Evolutionary conservation across 768 basidiomycete species (phyloP), one percentile per base, ranked within the genome.

Genomic region (Tulasnella sp.): DNA sequence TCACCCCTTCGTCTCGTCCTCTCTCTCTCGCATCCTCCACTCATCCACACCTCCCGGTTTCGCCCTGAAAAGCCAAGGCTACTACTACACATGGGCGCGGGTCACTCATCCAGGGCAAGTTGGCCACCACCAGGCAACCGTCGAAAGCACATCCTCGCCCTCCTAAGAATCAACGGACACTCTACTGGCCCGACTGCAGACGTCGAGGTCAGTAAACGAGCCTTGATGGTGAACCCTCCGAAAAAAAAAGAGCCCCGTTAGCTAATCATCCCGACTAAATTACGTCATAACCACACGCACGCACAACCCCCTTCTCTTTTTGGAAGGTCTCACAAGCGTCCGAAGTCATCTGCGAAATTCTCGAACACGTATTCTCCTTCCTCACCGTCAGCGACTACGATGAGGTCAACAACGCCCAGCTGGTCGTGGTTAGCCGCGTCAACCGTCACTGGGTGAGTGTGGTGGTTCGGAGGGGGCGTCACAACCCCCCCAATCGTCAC

Each of bases 371-470:
- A 36, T 73, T 79, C 12, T 38, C 39, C 24, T 44, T 72, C 39
- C 78, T 79, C 38, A 38, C 71, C 40, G 71, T 24, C 21, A 58
- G 78, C 36, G 39, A 52, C 21, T 27, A n/a, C 42, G 68, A 48
- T 68, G 76, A 40, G 6, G 52, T 42, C 27, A 46, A 74, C 42
- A 58, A 36, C 34, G 36, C 38, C 3, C 36, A 58, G 52, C 18
- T 79, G 27, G 71, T 58, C 42, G 46, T 74, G 71, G 71, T 52
- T 14, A 75, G 71, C 21, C 36, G 46, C 5, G 78, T 79, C 8
- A 79, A 79, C 31, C 78, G 78, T 34, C 78, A 79, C 71, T 79
- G 78, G 78, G 78, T 79, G 9, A 46, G 78, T 74, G 18, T 44
- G 42, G 42, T 16, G 42, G 8, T 9, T 14, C 40, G 4, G 40